Conservation (phyloP, 805 yeast genomes). For the Nakazawaea ambrosiae region DNA sequence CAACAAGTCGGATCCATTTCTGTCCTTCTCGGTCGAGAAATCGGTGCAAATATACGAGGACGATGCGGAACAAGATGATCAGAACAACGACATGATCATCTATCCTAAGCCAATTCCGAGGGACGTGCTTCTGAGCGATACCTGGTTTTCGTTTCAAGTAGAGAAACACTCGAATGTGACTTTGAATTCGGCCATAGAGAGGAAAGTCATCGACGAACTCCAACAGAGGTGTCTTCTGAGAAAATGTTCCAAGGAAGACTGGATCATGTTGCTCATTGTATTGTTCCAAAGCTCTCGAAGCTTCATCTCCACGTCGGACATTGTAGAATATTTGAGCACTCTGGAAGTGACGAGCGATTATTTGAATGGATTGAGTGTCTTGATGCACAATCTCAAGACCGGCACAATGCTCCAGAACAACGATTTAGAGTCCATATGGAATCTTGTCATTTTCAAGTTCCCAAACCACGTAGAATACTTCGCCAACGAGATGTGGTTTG, state of each 20-base stretch:
- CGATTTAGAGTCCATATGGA: constrained; percentile 1
- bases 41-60: constrained; percentile 36
- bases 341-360: not conserved
- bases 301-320: not conserved
- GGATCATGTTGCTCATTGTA: constrained; percentile 1
- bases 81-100: not conserved
- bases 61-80: not conserved
- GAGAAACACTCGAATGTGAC: not conserved
- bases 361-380: not conserved
- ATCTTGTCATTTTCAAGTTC: constrained; percentile 3
- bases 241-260: not conserved
- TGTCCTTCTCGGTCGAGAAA: constrained; percentile 22
- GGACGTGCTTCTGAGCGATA: not conserved
- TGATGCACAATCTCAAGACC: not conserved
- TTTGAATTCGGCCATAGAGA: not conserved
- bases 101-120: not conserved
- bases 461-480: not conserved
- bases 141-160: constrained; percentile 6
- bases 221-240: not conserved
- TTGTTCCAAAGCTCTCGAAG: not conserved
- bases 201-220: not conserved
- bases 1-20: constrained; percentile 36
- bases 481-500: constrained; percentile 10
- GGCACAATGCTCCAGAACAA: not conserved
- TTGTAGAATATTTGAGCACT: not conserved